Conservation (phyloP, 2,329 filamentous ascomycete genomes). For the Endothia cerciana region DNA sequence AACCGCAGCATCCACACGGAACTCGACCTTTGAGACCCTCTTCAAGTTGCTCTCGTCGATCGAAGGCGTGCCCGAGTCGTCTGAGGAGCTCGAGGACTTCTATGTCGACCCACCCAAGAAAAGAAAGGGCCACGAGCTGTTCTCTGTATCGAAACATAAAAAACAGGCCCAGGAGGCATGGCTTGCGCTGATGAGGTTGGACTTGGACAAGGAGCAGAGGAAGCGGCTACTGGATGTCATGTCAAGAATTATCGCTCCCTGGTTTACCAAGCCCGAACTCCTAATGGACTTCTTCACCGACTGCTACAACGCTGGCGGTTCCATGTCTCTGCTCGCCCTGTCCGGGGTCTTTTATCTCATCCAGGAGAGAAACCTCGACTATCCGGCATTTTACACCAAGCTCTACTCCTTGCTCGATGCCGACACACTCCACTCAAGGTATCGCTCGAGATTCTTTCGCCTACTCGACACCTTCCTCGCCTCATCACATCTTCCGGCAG, state of each 20-base stretch:
- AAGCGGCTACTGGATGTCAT: conserved; percentile 79
- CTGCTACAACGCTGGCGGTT: conserved; percentile 85
- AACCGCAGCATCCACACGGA: conserved; percentile 33
- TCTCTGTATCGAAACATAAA: conserved; percentile 72
- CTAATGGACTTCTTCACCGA: conserved; percentile 97
- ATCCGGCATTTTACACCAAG: conserved; percentile 90
- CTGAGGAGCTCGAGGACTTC: conserved; percentile 69
- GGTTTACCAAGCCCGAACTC: conserved; percentile 86
- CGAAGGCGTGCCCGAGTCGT: conserved; percentile 70
- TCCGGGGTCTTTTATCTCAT: conserved; percentile 96
- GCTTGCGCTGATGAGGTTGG: conserved; percentile 73
- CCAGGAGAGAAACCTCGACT: conserved; percentile 90
- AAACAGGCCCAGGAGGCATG: conserved; percentile 84
- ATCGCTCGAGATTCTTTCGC: conserved; percentile 91
- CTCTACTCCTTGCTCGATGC: conserved; percentile 90
- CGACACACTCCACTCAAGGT: conserved; percentile 87
- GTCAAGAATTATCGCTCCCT: conserved; percentile 79
- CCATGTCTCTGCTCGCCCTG: conserved; percentile 83
- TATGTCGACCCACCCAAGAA: conserved; percentile 64
- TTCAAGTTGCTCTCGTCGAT: conserved; percentile 68
- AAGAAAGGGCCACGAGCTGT: conserved; percentile 69
- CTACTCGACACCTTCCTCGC: conserved; percentile 87
- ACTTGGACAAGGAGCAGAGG: conserved; percentile 71
- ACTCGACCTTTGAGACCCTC: conserved; percentile 56
- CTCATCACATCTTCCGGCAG: conserved; percentile 89